Base-by-base conservation (phyloP, 129 eudicot species). In the Kitagawia praeruptora region DNA sequence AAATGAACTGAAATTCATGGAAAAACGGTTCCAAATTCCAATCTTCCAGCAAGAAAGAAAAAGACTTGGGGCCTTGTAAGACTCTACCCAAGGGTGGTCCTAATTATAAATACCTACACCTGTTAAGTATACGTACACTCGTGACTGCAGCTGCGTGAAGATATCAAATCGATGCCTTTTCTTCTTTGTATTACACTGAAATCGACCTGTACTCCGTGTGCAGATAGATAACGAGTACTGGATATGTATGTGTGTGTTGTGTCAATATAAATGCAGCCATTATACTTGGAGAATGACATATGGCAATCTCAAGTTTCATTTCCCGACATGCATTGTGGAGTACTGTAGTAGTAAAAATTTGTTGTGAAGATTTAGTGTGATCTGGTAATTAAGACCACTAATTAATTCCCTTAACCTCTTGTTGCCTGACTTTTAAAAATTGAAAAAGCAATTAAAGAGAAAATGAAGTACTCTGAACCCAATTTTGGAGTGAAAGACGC, bases 211-310 rank as follows among this genome's bases (percentile, higher is more conserved):
- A 49, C 56, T 49, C 23, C 1, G 27, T 58, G 28, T 58, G 64
- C 64, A 21, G 10, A 54, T 6, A 54, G 27, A 54, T 54, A 21
- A 0, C 12, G 64, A 54, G 64, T 23, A 7, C 4, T 56, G 2
- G 27, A 23, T 56, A 49, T 49, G 5, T 48, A 13, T 48, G 56
- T 16, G 7, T 15, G 56, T 23, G 34, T 8, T 38, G 40, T 69
- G 28, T 67, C 67, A 31, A 44, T 40, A 19, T 47, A 69, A 79
- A 27, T 48, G 81, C 39, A 79, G 67, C 46, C 69, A 67, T 28
- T 69, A 69, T 58, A 23, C 37, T 4, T 27, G 40, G 67, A 78
- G 81, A 78, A 78, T 78, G 81, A 78, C 56, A 63, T 41, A 46
- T 21, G 76, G 38, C 41, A 37, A 42, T 8, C 8, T 73, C 75